phyloP scores from a whole-genome alignment of 148 eudicot genomes.

The Talinum fruticosum region DNA sequence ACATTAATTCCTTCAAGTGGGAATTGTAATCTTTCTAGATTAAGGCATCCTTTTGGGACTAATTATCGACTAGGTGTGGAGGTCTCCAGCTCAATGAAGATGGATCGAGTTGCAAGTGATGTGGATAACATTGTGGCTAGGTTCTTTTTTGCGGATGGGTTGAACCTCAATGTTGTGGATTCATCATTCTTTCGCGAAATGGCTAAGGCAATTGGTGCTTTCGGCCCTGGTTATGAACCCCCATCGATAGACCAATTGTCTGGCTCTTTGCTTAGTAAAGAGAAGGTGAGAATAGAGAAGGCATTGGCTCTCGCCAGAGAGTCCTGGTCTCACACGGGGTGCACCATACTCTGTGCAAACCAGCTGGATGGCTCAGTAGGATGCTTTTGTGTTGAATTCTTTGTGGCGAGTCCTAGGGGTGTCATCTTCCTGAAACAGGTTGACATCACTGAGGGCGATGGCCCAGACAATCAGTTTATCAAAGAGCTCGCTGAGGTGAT shows the following conservation, averaged over 20 bases:
- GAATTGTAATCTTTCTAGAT: slow-evolving; percentile 10
- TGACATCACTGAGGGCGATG: slow-evolving; percentile 34
- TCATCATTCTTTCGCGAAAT: slow-evolving; percentile 37
- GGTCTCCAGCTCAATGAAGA: slow-evolving; percentile 4
- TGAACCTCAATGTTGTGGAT: slow-evolving; percentile 28
- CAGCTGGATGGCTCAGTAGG: slow-evolving; percentile 36
- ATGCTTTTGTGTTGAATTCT: slow-evolving; percentile 43
- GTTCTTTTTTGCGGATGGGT: slow-evolving; percentile 36
- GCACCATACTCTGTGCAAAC: slow-evolving; percentile 41
- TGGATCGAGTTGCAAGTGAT: slow-evolving; percentile 11
- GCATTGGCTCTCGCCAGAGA: slow-evolving; percentile 31
- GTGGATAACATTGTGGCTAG: slow-evolving; percentile 42
- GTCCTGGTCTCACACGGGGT: slow-evolving; percentile 38
- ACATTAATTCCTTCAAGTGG: slow-evolving; percentile 8
- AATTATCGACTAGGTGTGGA: background rate
- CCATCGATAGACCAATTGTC: slow-evolving; percentile 34
- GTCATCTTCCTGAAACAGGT: slow-evolving; percentile 41
- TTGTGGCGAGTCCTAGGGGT: slow-evolving; percentile 39
- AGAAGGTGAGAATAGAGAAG: slow-evolving; percentile 36
- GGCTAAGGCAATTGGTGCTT: slow-evolving; percentile 27
- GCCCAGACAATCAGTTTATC: slow-evolving; percentile 30
- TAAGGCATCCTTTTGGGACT: background rate
- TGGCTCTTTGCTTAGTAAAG: slow-evolving; percentile 33
- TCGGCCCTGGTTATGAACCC: slow-evolving; percentile 36
- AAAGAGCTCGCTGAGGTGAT: slow-evolving; percentile 32